Conservation (phyloP, 805 yeast species). For the Kockiozyma suomiensis region DNA sequence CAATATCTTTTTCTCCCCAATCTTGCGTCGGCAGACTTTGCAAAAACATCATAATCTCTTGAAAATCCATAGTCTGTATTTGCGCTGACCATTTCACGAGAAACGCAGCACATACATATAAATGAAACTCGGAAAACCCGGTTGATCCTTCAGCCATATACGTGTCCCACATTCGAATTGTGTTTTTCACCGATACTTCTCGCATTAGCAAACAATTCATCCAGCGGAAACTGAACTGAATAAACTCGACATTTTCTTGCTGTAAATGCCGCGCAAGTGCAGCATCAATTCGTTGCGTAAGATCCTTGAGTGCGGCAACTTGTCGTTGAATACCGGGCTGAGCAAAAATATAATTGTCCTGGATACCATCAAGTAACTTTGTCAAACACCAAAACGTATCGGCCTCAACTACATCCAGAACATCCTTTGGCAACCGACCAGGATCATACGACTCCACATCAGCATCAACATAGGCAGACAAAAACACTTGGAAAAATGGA, state of each 20-base stretch:
- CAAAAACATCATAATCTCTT: slow-evolving; percentile 86
- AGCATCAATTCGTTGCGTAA: slow-evolving; percentile 78
- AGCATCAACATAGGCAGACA: slow-evolving; percentile 62
- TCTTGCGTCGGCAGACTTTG: slow-evolving; percentile 85
- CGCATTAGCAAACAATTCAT: slow-evolving; percentile 98
- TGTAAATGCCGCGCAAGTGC: slow-evolving; percentile 74
- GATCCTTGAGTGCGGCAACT: slow-evolving; percentile 74
- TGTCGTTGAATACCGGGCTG: slow-evolving; percentile 97
- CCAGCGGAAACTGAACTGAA: slow-evolving; percentile 97
- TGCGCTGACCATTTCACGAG: slow-evolving; percentile 82
- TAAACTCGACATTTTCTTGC: slow-evolving; percentile 83
- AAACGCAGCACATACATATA: slow-evolving; percentile 97
- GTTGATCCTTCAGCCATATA: slow-evolving; percentile 60
- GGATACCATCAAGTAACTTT: slow-evolving; percentile 87
- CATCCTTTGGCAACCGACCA: slow-evolving; percentile 56
- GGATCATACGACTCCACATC: slow-evolving; percentile 64
- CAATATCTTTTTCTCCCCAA: slow-evolving; percentile 90
- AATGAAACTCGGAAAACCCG: slow-evolving; percentile 90
- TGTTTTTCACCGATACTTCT: slow-evolving; percentile 74
- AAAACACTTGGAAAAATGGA: slow-evolving; percentile 86
- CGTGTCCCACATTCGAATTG: slow-evolving; percentile 97
- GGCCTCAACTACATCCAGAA: slow-evolving; percentile 77
- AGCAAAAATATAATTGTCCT: slow-evolving; percentile 95
- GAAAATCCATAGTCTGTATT: slow-evolving; percentile 84
- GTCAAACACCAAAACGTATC: slow-evolving; percentile 98